These are phyloP conservation scores for Pestalotiopsis sp. DNA, from an alignment of 2,329 filamentous ascomycete genomes.

Conservation along the genomic window DNA sequence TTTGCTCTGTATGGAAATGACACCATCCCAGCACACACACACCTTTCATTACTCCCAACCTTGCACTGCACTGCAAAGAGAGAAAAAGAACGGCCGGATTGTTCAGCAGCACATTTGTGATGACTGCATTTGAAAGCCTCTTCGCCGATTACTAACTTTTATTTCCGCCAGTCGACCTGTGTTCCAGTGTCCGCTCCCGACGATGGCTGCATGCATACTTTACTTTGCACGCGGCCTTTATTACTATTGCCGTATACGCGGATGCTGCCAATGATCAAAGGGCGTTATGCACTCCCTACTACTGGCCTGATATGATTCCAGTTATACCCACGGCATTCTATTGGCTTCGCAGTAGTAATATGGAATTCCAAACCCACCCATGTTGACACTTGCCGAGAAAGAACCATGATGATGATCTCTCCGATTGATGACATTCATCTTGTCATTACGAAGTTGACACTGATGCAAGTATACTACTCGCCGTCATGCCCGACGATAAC, in stretches of 20 bases:
- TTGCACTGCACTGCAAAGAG: constrained; percentile 4
- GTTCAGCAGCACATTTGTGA: constrained; percentile 12
- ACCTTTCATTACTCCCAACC: neutral
- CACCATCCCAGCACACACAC: neutral
- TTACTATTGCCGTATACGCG: neutral
- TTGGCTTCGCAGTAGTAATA: constrained; percentile 9
- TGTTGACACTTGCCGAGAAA: neutral
- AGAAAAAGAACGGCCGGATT: constrained; percentile 1
- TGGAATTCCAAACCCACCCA: neutral
- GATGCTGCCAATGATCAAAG: neutral
- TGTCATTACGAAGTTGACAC: neutral
- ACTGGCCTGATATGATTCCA: neutral
- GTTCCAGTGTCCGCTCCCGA: neutral
- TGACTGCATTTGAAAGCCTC: constrained; percentile 2
- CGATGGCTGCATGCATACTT: neutral
- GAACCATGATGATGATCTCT: neutral
- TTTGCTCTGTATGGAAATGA: neutral
- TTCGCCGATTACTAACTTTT: constrained; percentile 11
- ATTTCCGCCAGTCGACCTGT: neutral
- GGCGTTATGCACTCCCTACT: neutral
- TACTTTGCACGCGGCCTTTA: neutral
- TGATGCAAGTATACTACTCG: neutral
- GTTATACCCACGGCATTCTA: neutral
- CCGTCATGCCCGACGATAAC: neutral
- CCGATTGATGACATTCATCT: neutral